phyloP scores from a whole-genome alignment of 2,329 filamentous ascomycete genomes.

The Zymoseptoria passerinii region DNA sequence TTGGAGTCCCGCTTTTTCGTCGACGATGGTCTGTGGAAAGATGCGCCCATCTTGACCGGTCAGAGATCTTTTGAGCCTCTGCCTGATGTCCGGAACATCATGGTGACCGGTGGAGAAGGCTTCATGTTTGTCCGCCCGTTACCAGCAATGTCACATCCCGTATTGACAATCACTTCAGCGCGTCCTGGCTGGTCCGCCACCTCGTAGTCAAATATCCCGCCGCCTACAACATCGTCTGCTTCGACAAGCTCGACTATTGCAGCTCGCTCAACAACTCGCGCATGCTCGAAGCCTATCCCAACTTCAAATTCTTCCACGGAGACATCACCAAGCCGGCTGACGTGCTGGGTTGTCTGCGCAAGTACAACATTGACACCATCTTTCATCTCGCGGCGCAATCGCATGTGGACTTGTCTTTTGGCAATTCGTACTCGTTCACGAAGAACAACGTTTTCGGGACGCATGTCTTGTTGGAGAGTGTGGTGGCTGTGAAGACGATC shows the following conservation, averaged over 20 bases:
- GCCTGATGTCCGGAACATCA: conserved; percentile 65
- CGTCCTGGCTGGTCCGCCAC: conserved; percentile 75
- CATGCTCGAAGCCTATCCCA: conserved; percentile 56
- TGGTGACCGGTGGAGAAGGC: conserved; percentile 75
- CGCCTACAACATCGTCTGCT: conserved; percentile 70
- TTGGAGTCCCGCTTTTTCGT: conserved; percentile 36
- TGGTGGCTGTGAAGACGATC: conserved; percentile 58
- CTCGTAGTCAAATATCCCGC: conserved; percentile 64
- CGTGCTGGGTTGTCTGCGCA: conserved; percentile 62
- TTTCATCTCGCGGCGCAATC: conserved; percentile 83
- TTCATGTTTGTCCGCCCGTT: conserved; percentile 56
- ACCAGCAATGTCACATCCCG: conserved; percentile 10
- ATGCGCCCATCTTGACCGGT: conserved; percentile 61
- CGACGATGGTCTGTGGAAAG: conserved; percentile 60
- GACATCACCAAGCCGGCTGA: conserved; percentile 65
- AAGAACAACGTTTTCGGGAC: conserved; percentile 76
- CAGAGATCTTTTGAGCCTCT: conserved; percentile 62
- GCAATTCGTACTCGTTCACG: conserved; percentile 73
- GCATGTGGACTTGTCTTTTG: conserved; percentile 74
- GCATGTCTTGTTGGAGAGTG: conserved; percentile 71
- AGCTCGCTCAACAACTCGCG: conserved; percentile 72
- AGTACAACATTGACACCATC: conserved; percentile 67
- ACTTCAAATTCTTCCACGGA: conserved; percentile 73
- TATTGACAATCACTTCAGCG: conserved; percentile 41
- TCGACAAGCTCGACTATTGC: conserved; percentile 80